Evolutionary conservation across 2,329 filamentous ascomycete species (phyloP).

Genomic region (Trichophyton mentagrophytes): DNA sequence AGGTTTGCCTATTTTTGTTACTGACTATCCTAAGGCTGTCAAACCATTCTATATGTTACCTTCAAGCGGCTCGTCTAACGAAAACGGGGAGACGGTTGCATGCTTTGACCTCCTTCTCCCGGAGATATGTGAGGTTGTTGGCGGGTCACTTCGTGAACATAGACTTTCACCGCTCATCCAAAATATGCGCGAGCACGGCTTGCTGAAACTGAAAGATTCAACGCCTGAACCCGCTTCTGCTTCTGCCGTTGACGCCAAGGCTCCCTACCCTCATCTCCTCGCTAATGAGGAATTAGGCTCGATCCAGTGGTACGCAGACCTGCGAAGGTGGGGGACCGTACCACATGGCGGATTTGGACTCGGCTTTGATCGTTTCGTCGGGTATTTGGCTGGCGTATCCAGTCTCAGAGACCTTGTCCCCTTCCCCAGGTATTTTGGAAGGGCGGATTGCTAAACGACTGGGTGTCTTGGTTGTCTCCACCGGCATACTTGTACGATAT

Average conservation of each 20-base stretch:
- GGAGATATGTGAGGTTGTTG: slow-evolving; percentile 73
- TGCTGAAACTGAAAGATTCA: slow-evolving; percentile 32
- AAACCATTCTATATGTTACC: slow-evolving; percentile 88
- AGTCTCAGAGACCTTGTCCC: slow-evolving; percentile 76
- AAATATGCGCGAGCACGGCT: slow-evolving; percentile 57
- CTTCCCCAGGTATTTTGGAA: slow-evolving; percentile 59
- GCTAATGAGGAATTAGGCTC: slow-evolving; percentile 34
- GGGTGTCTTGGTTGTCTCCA: not conserved
- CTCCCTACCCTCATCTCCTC: slow-evolving; percentile 25
- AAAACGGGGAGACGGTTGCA: slow-evolving; percentile 50
- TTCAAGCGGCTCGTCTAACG: slow-evolving; percentile 21
- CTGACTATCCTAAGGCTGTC: slow-evolving; percentile 73
- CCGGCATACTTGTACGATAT: not conserved
- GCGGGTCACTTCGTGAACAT: slow-evolving; percentile 82
- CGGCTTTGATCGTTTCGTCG: slow-evolving; percentile 75
- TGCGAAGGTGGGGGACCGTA: slow-evolving; percentile 80
- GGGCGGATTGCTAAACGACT: slow-evolving; percentile 36
- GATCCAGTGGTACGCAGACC: slow-evolving; percentile 76
- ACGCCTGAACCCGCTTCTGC: slow-evolving; percentile 11
- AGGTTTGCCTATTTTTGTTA: slow-evolving; percentile 69
- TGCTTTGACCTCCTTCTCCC: slow-evolving; percentile 86
- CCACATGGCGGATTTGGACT: slow-evolving; percentile 85
- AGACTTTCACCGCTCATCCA: slow-evolving; percentile 52
- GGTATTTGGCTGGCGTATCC: slow-evolving; percentile 67
- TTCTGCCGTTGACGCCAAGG: slow-evolving; percentile 8